Percentiles rank a stretch among this genome's conserved stretches.
These are phyloP conservation scores for Gnomoniopsis sp. DNA, from an alignment of 2,329 filamentous ascomycete genomes.

Conservation along the genomic window DNA sequence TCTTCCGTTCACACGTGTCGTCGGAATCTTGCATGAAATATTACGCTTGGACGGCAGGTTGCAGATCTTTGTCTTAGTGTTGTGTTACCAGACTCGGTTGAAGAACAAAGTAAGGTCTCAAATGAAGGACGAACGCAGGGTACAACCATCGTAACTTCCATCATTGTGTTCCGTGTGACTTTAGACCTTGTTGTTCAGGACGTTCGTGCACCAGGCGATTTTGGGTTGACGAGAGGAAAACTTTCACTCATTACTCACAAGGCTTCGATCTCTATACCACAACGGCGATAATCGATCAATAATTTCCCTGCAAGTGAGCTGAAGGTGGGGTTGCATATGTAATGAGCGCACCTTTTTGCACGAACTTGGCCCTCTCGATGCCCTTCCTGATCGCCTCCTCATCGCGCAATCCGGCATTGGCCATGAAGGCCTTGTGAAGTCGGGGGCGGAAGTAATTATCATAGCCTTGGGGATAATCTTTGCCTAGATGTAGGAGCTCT, in stretches of 20 bases:
- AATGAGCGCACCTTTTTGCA: constrained; percentile 72
- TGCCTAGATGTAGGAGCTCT: constrained; percentile 83
- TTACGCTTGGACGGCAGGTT: background rate
- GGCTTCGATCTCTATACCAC: constrained; percentile 74
- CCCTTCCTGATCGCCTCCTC: constrained; percentile 72
- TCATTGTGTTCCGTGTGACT: too few relatives aligned
- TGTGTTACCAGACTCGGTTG: background rate
- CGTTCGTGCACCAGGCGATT: background rate
- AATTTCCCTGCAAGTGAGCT: background rate
- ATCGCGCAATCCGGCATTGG: constrained; percentile 66
- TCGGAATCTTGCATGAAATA: background rate
- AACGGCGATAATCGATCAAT: background rate
- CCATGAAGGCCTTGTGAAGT: constrained; percentile 80
- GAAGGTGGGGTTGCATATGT: background rate
- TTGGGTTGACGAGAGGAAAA: background rate
- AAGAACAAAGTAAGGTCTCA: background rate
- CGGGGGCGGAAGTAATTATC: constrained; percentile 71
- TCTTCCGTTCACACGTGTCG: background rate
- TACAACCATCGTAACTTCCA: background rate
- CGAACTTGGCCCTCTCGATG: constrained; percentile 77
- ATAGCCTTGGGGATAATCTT: constrained; percentile 81
- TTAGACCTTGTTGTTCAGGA: too few relatives aligned
- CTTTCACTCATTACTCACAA: constrained; percentile 58
- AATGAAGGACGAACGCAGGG: background rate
- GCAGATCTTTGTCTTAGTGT: background rate